Evolutionary conservation across 768 basidiomycete genomes (phyloP).

Genomic region (Leccinum variicolor): DNA sequence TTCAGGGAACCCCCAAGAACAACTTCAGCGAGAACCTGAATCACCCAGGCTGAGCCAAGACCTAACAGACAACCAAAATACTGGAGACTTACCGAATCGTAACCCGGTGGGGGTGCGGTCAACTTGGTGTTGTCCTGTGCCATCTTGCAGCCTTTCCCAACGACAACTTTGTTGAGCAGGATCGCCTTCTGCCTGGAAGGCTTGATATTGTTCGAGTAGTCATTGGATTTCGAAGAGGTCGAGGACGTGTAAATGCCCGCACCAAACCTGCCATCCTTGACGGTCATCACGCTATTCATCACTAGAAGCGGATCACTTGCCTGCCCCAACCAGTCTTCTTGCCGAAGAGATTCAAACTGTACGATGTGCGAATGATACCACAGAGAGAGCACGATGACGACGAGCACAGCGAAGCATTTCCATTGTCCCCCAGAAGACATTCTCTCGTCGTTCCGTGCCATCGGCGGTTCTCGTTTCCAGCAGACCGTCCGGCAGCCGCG

Average conservation of each 20-base stretch:
- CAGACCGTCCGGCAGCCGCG: slow-evolving; percentile 45
- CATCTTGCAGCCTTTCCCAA: slow-evolving; percentile 68
- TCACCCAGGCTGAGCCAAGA: neutral
- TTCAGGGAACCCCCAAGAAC: slow-evolving; percentile 58
- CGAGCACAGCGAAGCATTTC: slow-evolving; percentile 49
- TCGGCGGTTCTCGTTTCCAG: slow-evolving; percentile 70
- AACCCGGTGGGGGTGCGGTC: slow-evolving; percentile 58
- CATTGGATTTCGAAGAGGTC: slow-evolving; percentile 79
- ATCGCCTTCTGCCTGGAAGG: slow-evolving; percentile 58
- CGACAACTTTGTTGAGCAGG: slow-evolving; percentile 71
- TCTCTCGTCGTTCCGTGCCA: slow-evolving; percentile 72
- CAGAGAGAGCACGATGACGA: slow-evolving; percentile 60
- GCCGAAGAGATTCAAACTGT: slow-evolving; percentile 58
- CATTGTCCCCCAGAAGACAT: slow-evolving; percentile 63
- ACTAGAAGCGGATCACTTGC: slow-evolving; percentile 27
- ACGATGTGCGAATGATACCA: slow-evolving; percentile 61
- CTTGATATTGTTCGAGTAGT: slow-evolving; percentile 62
- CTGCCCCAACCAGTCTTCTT: slow-evolving; percentile 75
- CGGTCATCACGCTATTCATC: slow-evolving; percentile 2
- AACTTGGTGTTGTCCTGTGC: slow-evolving; percentile 52
- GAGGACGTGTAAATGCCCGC: slow-evolving; percentile 71
- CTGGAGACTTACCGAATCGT: slow-evolving; percentile 53
- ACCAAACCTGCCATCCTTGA: slow-evolving; percentile 47
- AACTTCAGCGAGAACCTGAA: slow-evolving; percentile 62
- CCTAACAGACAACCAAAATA: neutral